phyloP scores from a whole-genome alignment of 306 rosid species.

The Begonia peltatifolia region DNA sequence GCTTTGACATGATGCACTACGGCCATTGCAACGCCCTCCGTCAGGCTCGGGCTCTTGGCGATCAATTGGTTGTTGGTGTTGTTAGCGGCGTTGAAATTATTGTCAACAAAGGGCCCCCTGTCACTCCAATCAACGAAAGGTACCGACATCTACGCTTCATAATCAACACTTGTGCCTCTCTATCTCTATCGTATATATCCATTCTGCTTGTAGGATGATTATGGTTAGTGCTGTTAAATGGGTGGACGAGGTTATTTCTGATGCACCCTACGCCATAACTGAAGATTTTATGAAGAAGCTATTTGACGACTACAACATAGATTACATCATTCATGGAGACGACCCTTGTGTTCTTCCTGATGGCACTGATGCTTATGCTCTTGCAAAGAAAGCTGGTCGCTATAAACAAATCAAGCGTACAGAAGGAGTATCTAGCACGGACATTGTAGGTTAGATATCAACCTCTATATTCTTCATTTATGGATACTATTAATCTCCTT shows the following conservation, averaged over 20 bases:
- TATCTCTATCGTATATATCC: no score
- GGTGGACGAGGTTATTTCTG: conserved; percentile 51
- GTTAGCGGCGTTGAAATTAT: conserved; percentile 45
- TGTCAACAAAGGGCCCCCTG: conserved; percentile 48
- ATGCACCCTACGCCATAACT: conserved; percentile 50
- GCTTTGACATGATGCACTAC: conserved; percentile 62
- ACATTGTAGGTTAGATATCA: conserved; percentile 41
- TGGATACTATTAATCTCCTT: no score
- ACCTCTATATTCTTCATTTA: background rate
- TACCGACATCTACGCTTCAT: background rate
- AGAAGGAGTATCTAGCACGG: conserved; percentile 52
- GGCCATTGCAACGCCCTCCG: conserved; percentile 63
- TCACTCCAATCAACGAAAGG: conserved; percentile 48
- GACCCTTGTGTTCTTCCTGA: conserved; percentile 57
- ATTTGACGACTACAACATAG: conserved; percentile 39
- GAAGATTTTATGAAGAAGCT: conserved; percentile 52
- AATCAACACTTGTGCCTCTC: background rate
- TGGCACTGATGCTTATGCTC: conserved; percentile 52
- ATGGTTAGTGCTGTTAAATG: conserved; percentile 51
- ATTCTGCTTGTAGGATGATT: conserved; percentile 24
- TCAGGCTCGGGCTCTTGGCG: conserved; percentile 55
- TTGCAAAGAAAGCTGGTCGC: conserved; percentile 56
- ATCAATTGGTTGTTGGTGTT: conserved; percentile 44
- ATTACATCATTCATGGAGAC: conserved; percentile 46
- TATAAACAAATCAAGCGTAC: conserved; percentile 56